These are phyloP conservation scores for Plenodomus lindquistii DNA, from an alignment of 2,329 filamentous ascomycete species.

Conservation along the genomic window DNA sequence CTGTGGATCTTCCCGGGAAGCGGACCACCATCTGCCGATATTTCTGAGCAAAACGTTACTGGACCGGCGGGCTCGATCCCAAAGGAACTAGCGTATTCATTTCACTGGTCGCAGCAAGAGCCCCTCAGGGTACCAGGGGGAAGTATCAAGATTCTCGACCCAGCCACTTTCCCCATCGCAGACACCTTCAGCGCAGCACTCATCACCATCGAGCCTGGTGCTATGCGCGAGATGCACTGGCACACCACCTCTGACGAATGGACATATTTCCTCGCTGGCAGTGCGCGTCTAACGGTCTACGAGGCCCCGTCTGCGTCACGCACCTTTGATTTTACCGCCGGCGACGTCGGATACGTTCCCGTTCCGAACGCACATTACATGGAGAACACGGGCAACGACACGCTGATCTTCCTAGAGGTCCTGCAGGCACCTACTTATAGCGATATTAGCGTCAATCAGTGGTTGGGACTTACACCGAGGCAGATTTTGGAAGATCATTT, in stretches of 20 bases:
- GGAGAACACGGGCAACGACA: constrained; percentile 63
- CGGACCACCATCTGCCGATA: constrained; percentile 39
- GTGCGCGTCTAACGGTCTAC: constrained; percentile 61
- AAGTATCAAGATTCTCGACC: constrained; percentile 63
- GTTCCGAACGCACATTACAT: constrained; percentile 61
- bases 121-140: constrained; percentile 59
- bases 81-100: constrained; percentile 40
- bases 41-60: constrained; percentile 51
- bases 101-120: constrained; percentile 53
- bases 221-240: constrained; percentile 68
- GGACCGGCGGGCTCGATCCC: constrained; percentile 41
- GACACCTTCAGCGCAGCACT: constrained; percentile 60
- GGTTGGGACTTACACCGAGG: constrained; percentile 57
- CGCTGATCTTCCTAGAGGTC: constrained; percentile 64
- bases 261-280: constrained; percentile 62
- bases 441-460: constrained; percentile 62
- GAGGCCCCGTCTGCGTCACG: constrained; percentile 54
- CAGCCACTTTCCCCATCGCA: constrained; percentile 61
- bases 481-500: constrained; percentile 44
- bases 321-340: constrained; percentile 64
- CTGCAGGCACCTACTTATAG: constrained; percentile 57
- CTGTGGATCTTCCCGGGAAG: constrained; percentile 51
- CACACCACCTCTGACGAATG: constrained; percentile 64
- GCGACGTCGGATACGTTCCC: constrained; percentile 64
- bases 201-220: constrained; percentile 63